Percentiles rank a stretch among this genome's conserved stretches.
Conservation (phyloP, 2,329 filamentous ascomycete genomes). For the Zymoseptoria passerinii region DNA sequence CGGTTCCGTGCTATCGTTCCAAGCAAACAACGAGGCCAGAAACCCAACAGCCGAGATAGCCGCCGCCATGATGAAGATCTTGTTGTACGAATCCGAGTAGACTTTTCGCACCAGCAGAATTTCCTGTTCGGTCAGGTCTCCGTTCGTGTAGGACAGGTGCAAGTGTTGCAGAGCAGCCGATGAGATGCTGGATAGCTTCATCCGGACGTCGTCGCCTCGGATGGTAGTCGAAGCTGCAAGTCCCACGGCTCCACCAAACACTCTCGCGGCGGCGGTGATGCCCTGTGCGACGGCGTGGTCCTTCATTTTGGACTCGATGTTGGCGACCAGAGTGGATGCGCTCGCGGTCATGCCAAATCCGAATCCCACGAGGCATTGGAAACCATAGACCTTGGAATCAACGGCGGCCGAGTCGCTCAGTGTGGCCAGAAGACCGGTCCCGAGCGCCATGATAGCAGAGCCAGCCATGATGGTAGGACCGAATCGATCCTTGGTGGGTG, state of each 20-base stretch:
- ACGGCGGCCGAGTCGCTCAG: conserved; percentile 2
- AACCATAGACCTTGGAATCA: conserved; percentile 9
- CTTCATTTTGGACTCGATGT: conserved; percentile 3
- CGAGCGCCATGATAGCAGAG: conserved; percentile 9
- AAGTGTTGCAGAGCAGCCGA: background rate
- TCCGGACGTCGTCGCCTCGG: background rate
- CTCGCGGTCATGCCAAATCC: conserved; percentile 14
- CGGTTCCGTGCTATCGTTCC: background rate
- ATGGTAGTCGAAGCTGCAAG: conserved; percentile 1
- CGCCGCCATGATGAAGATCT: background rate
- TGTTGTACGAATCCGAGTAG: background rate
- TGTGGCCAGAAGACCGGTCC: conserved; percentile 11
- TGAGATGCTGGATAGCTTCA: background rate
- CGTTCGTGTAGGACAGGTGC: background rate
- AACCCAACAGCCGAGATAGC: background rate
- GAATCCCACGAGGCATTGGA: conserved; percentile 16
- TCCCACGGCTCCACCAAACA: conserved; percentile 2
- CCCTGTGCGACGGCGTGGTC: conserved; percentile 5
- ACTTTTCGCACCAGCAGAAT: background rate
- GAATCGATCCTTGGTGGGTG: conserved; percentile 6
- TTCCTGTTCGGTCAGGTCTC: background rate
- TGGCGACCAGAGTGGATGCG: conserved; percentile 1
- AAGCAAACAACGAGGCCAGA: background rate
- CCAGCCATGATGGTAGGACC: conserved; percentile 8
- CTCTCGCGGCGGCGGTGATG: background rate